Evolutionary conservation across 2,329 filamentous ascomycete genomes (phyloP).

Genomic region (Phaeosphaeria sp.): DNA sequence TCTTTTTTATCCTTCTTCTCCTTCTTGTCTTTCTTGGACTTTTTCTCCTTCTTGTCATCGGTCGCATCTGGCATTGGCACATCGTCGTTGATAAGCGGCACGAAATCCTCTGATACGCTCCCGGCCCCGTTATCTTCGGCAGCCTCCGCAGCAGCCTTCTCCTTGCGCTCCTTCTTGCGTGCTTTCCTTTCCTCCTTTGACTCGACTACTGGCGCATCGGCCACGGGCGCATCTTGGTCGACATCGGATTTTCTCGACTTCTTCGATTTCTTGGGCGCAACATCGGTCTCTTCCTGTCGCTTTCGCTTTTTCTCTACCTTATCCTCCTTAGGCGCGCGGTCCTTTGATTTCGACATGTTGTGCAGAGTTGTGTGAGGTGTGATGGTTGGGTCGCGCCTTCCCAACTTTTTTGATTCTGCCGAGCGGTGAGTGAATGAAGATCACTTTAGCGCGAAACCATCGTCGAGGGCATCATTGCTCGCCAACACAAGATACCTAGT

Average conservation of each 20-base stretch:
- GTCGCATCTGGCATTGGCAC: constrained; percentile 9
- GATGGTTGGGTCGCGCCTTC: constrained; percentile 11
- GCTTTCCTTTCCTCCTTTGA: constrained; percentile 20
- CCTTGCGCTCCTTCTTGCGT: constrained; percentile 6
- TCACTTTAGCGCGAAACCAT: constrained; percentile 24
- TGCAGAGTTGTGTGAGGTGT: constrained; percentile 12
- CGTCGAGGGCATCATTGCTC: constrained; percentile 12
- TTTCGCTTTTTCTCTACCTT: constrained; percentile 43
- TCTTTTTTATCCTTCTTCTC: constrained; percentile 29
- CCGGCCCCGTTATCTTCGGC: constrained; percentile 1
- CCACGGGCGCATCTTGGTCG: constrained; percentile 15
- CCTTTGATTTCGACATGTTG: constrained; percentile 22
- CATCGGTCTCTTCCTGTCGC: constrained; percentile 34
- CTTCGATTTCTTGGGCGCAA: constrained; percentile 38
- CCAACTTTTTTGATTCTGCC: constrained; percentile 33
- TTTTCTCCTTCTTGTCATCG: constrained; percentile 19
- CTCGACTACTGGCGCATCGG: constrained; percentile 21
- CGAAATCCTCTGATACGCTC: constrained; percentile 3
- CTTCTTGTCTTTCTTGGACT: constrained; percentile 26
- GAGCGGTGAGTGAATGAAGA: constrained; percentile 27
- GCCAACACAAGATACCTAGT: constrained; percentile 9
- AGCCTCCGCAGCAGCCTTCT: constrained; percentile 1
- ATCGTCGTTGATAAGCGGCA: constrained; percentile 1
- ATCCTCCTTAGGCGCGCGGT: constrained; percentile 24
- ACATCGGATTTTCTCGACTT: constrained; percentile 37